These are phyloP conservation scores for Madurella mycetomatis DNA, from an alignment of 2,329 filamentous ascomycete species.

Conservation along the genomic window DNA sequence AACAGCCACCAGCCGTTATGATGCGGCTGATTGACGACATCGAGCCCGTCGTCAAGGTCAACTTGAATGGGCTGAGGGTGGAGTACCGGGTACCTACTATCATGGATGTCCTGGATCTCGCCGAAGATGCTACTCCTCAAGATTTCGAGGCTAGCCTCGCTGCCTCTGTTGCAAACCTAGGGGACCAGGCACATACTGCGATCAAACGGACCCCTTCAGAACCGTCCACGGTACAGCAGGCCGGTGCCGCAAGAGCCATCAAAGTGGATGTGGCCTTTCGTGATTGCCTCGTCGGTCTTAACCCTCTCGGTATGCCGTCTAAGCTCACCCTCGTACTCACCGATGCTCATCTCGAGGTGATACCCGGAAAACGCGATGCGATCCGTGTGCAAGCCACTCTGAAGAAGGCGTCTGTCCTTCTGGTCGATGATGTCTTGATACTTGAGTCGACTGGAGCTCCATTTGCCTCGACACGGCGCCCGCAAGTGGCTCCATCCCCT, in stretches of 20 bases:
- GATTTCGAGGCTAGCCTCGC: constrained; percentile 73
- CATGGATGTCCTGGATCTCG: constrained; percentile 71
- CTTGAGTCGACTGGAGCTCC: constrained; percentile 35
- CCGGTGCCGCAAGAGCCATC: constrained; percentile 44
- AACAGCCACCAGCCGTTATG: constrained; percentile 66
- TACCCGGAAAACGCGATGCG: constrained; percentile 60
- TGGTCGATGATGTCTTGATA: constrained; percentile 69
- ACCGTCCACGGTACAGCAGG: constrained; percentile 25
- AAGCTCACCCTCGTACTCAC: constrained; percentile 77
- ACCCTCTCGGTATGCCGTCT: constrained; percentile 69
- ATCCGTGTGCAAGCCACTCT: constrained; percentile 64
- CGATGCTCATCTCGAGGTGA: constrained; percentile 67
- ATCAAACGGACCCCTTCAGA: constrained; percentile 34
- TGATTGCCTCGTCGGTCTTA: constrained; percentile 79
- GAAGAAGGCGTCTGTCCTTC: constrained; percentile 74
- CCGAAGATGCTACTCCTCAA: constrained; percentile 62
- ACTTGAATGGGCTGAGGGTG: constrained; percentile 75
- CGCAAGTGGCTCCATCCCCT: constrained; percentile 39
- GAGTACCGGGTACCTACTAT: constrained; percentile 86
- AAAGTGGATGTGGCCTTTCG: constrained; percentile 70
- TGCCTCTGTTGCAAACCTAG: constrained; percentile 73
- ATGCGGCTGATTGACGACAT: constrained; percentile 89
- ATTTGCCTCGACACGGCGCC: constrained; percentile 36
- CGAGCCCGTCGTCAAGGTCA: constrained; percentile 84
- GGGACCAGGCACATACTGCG: constrained; percentile 55